phyloP scores from a whole-genome alignment of 75 land plant species.

The Picea sitchensis region DNA sequence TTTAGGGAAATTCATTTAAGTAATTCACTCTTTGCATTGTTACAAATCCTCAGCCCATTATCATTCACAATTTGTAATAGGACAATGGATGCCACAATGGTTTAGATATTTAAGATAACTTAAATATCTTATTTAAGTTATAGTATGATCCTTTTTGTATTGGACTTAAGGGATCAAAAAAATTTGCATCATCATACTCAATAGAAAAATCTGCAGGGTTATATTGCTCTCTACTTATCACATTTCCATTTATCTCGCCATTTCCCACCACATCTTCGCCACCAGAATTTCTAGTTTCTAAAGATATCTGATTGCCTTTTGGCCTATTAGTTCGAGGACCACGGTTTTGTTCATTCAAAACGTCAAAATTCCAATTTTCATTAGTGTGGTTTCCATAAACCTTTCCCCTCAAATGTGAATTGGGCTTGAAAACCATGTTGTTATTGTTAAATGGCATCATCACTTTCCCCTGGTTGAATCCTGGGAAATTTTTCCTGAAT shows the following conservation, averaged over 20 bases:
- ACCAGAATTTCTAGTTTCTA: conserved; percentile 21
- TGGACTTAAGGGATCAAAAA: not conserved
- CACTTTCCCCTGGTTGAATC: conserved; percentile 10
- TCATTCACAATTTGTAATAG: no score
- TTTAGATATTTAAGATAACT: no score
- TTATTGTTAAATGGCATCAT: conserved; percentile 8
- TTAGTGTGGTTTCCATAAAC: conserved; percentile 36
- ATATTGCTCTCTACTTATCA: conserved; percentile 31
- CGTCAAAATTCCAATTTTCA: conserved; percentile 68
- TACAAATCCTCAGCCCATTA: no score
- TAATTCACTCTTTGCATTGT: no score
- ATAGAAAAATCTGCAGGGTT: conserved; percentile 30
- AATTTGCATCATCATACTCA: conserved; percentile 18
- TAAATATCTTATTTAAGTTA: no score
- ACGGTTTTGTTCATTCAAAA: conserved; percentile 78
- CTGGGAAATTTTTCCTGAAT: not conserved
- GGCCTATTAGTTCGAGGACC: conserved; percentile 78
- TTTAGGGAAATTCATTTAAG: no score
- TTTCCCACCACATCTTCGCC: conserved; percentile 38
- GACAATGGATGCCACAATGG: no score
- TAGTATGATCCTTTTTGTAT: no score
- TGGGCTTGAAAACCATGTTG: conserved; percentile 45
- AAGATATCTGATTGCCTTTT: conserved; percentile 44
- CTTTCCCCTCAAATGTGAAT: conserved; percentile 47
- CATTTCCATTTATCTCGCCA: conserved; percentile 19